A percentile compares a stretch with the other conserved stretches of the same genome.
phyloP scores from a whole-genome alignment of 257 asterid species.

The Agastache rugosa region DNA sequence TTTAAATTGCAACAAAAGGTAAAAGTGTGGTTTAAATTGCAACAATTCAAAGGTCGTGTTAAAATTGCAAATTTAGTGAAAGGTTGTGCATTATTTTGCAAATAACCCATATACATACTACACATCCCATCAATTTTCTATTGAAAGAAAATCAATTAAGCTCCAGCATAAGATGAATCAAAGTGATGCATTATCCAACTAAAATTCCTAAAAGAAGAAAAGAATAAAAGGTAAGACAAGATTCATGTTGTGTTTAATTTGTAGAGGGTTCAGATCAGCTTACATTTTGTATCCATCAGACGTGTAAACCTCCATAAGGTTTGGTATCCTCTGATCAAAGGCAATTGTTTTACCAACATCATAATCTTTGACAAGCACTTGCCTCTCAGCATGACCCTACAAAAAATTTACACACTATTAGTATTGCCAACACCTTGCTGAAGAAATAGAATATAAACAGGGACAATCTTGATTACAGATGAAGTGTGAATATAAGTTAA shows the following conservation, averaged over 20 bases:
- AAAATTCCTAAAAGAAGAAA: neutral
- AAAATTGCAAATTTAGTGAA: no score
- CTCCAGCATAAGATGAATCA: conserved; percentile 6
- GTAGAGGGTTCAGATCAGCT: conserved; percentile 28
- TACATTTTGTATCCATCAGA: conserved; percentile 89
- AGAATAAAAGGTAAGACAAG: conserved; percentile 1
- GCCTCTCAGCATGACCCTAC: conserved; percentile 87
- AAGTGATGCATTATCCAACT: conserved; percentile 1
- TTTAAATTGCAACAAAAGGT: no score
- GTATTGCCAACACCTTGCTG: conserved; percentile 20
- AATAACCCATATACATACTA: no score
- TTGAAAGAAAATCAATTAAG: neutral
- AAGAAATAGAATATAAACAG: conserved; percentile 27
- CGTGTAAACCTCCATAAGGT: conserved; percentile 87
- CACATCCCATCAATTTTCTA: conserved; percentile 26
- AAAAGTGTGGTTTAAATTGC: no score
- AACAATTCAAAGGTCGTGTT: no score
- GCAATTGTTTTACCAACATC: conserved; percentile 73
- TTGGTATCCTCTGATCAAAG: conserved; percentile 70
- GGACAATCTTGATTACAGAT: conserved; percentile 15
- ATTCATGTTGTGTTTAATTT: neutral
- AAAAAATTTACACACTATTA: conserved; percentile 23
- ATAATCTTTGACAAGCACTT: conserved; percentile 90
- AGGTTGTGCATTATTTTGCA: no score
- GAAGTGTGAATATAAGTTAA: conserved; percentile 26